Conservation (phyloP, 1,284 basidiomycete species). For the Vanrija pseudolonga region DNA sequence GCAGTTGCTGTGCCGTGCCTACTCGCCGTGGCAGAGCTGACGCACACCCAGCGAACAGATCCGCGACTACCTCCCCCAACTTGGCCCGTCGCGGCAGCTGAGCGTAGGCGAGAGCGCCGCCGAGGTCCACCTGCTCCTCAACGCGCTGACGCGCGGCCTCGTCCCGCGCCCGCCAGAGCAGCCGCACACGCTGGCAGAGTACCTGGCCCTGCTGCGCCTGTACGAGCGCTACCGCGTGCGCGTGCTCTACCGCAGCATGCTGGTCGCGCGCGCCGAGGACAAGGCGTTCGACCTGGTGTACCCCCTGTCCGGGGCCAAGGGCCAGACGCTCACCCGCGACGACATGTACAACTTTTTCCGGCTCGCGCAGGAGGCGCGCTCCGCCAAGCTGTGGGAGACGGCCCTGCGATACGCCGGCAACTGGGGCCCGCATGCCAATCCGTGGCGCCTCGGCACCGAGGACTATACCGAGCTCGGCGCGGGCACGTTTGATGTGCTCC, state of each 20-base stretch:
- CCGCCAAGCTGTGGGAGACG: neutral
- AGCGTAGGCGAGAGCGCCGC: neutral
- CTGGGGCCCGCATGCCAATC: neutral
- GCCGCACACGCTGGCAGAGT: neutral
- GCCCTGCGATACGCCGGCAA: slow-evolving; percentile 1
- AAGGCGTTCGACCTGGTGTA: neutral
- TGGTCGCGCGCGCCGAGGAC: neutral
- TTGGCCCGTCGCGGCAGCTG: neutral
- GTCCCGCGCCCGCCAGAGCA: neutral
- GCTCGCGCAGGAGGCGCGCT: neutral
- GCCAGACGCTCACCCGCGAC: too few species aligned
- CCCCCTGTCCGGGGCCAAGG: neutral
- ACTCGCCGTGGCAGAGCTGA: neutral
- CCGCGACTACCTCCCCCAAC: neutral
- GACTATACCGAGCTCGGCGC: neutral
- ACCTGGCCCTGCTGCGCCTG: slow-evolving; percentile 1
- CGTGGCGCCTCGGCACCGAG: neutral
- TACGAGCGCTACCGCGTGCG: slow-evolving; percentile 1
- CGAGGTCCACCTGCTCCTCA: slow-evolving; percentile 1
- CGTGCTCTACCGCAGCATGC: neutral
- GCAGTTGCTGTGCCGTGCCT: too few species aligned
- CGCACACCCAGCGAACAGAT: neutral
- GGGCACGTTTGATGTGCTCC: neutral
- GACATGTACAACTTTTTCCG: neutral
- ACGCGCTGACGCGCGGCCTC: neutral